Conservation (phyloP, 495 filamentous ascomycete genomes). For the Sphaerosporella brunnea region DNA sequence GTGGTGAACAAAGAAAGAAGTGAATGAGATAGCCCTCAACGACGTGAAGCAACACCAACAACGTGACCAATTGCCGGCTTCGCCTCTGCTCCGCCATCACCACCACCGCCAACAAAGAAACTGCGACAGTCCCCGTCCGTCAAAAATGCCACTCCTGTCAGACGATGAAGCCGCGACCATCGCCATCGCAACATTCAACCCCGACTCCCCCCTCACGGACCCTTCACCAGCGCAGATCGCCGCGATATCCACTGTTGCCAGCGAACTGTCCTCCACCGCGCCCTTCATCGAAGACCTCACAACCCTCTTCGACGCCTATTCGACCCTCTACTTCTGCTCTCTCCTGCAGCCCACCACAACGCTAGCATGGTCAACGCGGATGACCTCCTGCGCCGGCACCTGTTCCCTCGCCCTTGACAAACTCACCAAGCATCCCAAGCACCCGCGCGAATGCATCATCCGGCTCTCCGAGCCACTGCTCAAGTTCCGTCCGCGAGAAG, state of each 20-base stretch:
- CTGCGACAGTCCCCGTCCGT: neutral
- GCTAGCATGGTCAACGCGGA: slow-evolving; percentile 1
- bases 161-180: slow-evolving; percentile 7
- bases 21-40: no score
- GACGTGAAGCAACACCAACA: no score
- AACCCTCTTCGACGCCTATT: slow-evolving; percentile 2
- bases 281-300: slow-evolving; percentile 2
- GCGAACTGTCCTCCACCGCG: neutral
- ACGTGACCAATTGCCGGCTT: no score
- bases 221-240: neutral
- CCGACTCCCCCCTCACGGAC: neutral
- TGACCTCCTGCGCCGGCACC: slow-evolving; percentile 1
- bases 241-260: neutral
- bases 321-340: slow-evolving; percentile 2
- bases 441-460: neutral
- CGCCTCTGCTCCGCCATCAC: no score
- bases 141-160: neutral
- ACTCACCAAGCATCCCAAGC: neutral
- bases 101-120: no score
- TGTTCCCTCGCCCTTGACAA: slow-evolving; percentile 1
- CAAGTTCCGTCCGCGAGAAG: slow-evolving; percentile 5
- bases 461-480: slow-evolving; percentile 8
- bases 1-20: no score
- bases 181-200: slow-evolving; percentile 3
- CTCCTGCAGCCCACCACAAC: slow-evolving; percentile 2